These are phyloP conservation scores for Boletus subparvulus DNA, from an alignment of 768 basidiomycete species.

Conservation along the genomic window DNA sequence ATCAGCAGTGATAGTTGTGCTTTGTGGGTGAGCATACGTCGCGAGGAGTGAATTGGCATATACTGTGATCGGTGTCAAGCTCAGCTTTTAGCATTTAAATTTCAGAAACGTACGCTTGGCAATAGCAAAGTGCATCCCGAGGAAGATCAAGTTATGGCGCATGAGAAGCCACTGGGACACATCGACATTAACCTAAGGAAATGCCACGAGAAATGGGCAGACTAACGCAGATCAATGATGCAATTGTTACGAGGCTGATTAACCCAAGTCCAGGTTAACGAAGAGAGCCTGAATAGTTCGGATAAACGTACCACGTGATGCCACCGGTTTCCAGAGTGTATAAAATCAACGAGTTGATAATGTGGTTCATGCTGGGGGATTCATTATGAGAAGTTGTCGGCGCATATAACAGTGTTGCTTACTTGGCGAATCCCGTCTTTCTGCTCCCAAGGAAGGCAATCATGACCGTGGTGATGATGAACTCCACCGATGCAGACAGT, in stretches of 20 bases:
- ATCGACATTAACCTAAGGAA: neutral
- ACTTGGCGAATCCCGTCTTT: conserved; percentile 34
- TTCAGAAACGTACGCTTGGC: conserved; percentile 28
- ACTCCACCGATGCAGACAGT: conserved; percentile 33
- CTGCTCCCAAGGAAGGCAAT: conserved; percentile 33
- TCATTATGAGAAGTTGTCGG: neutral
- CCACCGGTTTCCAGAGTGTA: conserved; percentile 55
- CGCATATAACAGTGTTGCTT: neutral
- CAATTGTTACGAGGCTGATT: conserved; percentile 30
- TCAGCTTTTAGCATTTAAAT: no score
- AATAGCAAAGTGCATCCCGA: conserved; percentile 37
- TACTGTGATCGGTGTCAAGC: conserved; percentile 12
- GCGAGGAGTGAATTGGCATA: conserved; percentile 37
- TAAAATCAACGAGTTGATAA: conserved; percentile 49
- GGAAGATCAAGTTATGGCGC: conserved; percentile 37
- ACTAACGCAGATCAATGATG: conserved; percentile 35
- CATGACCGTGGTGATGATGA: conserved; percentile 33
- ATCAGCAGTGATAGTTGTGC: neutral
- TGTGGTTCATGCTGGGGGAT: conserved; percentile 41
- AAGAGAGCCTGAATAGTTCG: neutral
- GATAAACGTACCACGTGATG: conserved; percentile 39
- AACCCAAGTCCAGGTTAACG: neutral
- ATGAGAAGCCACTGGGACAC: conserved; percentile 28
- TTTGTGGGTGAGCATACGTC: conserved; percentile 22
- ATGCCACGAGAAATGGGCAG: neutral